phyloP scores from a whole-genome alignment of 2,329 filamentous ascomycete species.

The Talaromyces pinophilus region DNA sequence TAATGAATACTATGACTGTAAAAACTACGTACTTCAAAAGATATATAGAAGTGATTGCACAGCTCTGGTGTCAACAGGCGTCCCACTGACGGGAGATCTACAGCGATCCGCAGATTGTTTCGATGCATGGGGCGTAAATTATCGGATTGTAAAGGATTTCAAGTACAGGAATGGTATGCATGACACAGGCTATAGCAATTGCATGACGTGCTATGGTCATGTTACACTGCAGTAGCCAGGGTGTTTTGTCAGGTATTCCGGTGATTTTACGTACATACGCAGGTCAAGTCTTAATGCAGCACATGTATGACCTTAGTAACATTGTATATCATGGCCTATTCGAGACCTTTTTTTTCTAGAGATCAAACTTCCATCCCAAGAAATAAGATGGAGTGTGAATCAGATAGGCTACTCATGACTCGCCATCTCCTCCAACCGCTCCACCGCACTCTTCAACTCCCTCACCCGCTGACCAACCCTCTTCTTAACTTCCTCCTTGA shows the following conservation, averaged over 20 bases:
- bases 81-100: conserved; percentile 6
- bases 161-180: background rate
- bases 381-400: too few relatives aligned
- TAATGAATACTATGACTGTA: background rate
- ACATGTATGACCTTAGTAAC: background rate
- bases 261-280: background rate
- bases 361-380: background rate
- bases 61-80: background rate
- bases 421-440: conserved; percentile 45
- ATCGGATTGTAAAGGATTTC: background rate
- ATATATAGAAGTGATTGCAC: background rate
- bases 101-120: background rate
- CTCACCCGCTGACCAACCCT: conserved; percentile 49
- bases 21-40: background rate
- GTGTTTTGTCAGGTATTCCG: background rate
- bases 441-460: conserved; percentile 50
- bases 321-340: background rate
- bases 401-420: conserved; percentile 31
- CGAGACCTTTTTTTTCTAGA: background rate
- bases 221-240: background rate
- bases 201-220: background rate
- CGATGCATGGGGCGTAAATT: background rate
- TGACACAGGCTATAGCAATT: background rate
- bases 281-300: background rate
- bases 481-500: conserved; percentile 46